These are phyloP conservation scores for Microthyrium microscopicum DNA, from an alignment of 2,329 filamentous ascomycete species.

Conservation along the genomic window DNA sequence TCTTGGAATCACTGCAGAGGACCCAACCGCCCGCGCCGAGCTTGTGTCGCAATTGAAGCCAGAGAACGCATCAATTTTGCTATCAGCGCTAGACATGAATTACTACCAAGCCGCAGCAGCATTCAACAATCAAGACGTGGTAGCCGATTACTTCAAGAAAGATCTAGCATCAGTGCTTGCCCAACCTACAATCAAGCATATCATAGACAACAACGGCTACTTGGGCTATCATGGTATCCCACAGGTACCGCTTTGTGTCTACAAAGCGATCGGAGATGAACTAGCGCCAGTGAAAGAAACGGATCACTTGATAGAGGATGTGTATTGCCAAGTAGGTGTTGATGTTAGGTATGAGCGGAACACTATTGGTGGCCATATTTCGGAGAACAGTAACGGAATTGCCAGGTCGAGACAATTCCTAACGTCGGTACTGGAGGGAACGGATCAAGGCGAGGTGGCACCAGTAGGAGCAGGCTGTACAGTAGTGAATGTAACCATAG, in stretches of 20 bases:
- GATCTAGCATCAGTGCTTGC: neutral
- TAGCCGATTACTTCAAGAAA: neutral
- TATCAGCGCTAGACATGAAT: neutral
- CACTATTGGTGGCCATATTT: neutral
- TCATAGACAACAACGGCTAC: constrained; percentile 7
- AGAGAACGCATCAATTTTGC: neutral
- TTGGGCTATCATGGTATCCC: constrained; percentile 11
- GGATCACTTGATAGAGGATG: constrained; percentile 12
- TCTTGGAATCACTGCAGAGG: neutral
- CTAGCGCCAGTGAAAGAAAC: constrained; percentile 15
- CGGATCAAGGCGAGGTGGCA: no score
- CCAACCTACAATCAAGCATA: constrained; percentile 1
- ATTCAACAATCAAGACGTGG: neutral
- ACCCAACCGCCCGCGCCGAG: neutral
- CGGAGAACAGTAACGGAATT: no score
- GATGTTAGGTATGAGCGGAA: neutral
- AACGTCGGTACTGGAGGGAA: no score
- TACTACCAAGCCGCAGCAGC: neutral
- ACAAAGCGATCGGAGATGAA: constrained; percentile 18
- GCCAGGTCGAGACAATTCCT: no score
- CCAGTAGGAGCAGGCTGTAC: no score
- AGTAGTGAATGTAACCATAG: no score
- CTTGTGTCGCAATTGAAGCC: neutral
- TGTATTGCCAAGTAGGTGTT: neutral
- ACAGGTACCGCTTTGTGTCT: constrained; percentile 15